These are phyloP conservation scores for Hydnomerulius pinastri DNA, from an alignment of 768 basidiomycete species.

Conservation along the genomic window DNA sequence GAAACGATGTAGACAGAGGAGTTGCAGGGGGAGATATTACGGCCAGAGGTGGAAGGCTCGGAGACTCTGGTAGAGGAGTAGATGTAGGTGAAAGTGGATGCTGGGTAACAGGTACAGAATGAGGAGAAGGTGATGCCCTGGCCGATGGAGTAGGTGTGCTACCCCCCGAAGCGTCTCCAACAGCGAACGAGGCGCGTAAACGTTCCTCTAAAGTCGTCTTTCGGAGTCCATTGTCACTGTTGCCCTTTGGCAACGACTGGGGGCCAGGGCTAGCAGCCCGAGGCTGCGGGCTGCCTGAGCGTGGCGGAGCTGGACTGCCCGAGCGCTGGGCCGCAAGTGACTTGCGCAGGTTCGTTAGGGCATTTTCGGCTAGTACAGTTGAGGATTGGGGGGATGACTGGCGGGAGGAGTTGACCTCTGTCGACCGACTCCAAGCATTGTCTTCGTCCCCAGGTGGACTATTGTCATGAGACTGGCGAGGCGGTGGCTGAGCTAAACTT, in stretches of 20 bases:
- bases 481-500: slow-evolving; percentile 53
- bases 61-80: slow-evolving; percentile 46
- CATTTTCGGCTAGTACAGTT: slow-evolving; percentile 59
- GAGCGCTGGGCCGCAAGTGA: slow-evolving; percentile 57
- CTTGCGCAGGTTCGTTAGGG: slow-evolving; percentile 62
- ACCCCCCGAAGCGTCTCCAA: slow-evolving; percentile 53
- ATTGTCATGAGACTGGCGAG: slow-evolving; percentile 40
- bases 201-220: slow-evolving; percentile 77
- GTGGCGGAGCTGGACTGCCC: slow-evolving; percentile 37
- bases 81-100: slow-evolving; percentile 45
- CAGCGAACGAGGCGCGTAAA: slow-evolving; percentile 62
- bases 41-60: slow-evolving; percentile 12
- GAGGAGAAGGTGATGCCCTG: slow-evolving; percentile 43
- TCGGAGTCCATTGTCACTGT: slow-evolving; percentile 28
- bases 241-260: slow-evolving; percentile 16
- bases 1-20: neutral
- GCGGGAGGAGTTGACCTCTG: slow-evolving; percentile 26
- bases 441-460: slow-evolving; percentile 22
- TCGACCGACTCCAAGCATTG: slow-evolving; percentile 40
- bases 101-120: slow-evolving; percentile 23
- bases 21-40: neutral
- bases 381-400: slow-evolving; percentile 42
- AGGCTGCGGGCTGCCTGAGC: slow-evolving; percentile 13
- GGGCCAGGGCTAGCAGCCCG: slow-evolving; percentile 28
- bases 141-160: slow-evolving; percentile 44